Evolutionary conservation across 2,329 filamentous ascomycete species (phyloP).

Genomic region (Emergomyces orientalis): DNA sequence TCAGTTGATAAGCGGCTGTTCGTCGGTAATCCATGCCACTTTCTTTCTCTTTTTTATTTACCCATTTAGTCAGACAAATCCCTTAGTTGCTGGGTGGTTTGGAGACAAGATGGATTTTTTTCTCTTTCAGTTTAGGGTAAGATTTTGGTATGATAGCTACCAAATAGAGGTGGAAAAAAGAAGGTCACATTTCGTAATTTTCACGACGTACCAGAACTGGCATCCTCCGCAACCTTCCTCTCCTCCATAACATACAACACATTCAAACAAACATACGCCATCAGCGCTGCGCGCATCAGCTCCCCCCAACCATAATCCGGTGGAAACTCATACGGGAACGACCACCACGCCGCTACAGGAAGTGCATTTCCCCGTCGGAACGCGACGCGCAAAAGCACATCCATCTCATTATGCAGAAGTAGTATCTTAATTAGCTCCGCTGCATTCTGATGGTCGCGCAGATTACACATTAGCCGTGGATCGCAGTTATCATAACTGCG

Average conservation of each 20-base stretch:
- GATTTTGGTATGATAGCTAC: too few species aligned
- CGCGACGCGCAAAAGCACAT: background rate
- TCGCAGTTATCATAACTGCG: background rate
- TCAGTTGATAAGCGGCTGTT: background rate
- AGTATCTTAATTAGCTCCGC: background rate
- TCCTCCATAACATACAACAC: background rate
- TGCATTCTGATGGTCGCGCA: background rate
- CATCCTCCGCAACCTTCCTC: background rate
- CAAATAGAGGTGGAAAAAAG: too few species aligned
- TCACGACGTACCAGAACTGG: background rate
- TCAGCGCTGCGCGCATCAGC: background rate
- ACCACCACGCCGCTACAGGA: background rate
- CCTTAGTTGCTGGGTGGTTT: too few species aligned
- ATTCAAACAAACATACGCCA: constrained; percentile 1
- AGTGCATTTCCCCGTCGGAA: background rate
- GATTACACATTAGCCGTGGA: background rate
- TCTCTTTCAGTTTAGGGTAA: too few species aligned
- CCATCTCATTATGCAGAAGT: background rate
- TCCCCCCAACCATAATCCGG: background rate
- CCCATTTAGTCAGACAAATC: background rate
- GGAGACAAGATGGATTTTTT: background rate
- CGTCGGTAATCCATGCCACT: background rate
- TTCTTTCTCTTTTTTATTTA: background rate
- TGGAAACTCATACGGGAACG: background rate
- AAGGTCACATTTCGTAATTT: too few species aligned